Conservation (phyloP, 768 basidiomycete species). For the Heimioporus sp. region DNA sequence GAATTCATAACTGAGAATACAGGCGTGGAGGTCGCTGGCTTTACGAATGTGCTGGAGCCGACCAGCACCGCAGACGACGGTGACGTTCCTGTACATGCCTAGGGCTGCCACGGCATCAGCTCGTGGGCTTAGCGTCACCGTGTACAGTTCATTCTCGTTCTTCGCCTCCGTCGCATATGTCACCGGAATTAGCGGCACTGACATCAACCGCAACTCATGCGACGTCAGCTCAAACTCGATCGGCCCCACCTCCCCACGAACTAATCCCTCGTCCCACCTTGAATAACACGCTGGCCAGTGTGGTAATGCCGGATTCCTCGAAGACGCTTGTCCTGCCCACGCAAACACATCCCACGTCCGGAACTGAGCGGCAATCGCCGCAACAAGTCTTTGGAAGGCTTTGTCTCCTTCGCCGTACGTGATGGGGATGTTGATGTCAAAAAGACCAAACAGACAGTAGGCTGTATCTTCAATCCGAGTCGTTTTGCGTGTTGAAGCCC, state of each 20-base stretch:
- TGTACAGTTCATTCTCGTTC: not conserved
- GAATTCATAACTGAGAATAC: constrained; percentile 23
- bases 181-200: constrained; percentile 23
- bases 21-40: constrained; percentile 16
- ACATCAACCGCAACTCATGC: constrained; percentile 14
- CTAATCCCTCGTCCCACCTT: constrained; percentile 13
- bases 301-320: constrained; percentile 17
- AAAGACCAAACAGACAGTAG: constrained; percentile 28
- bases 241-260: constrained; percentile 8
- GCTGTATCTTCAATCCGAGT: constrained; percentile 28
- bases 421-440: constrained; percentile 21
- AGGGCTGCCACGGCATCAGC: not conserved
- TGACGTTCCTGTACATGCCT: constrained; percentile 11
- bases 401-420: constrained; percentile 31
- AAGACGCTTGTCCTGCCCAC: constrained; percentile 22
- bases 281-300: constrained; percentile 22
- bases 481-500: constrained; percentile 30
- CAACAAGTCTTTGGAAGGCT: constrained; percentile 28
- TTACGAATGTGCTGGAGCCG: constrained; percentile 12
- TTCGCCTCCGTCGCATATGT: not conserved
- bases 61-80: constrained; percentile 13
- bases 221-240: constrained; percentile 11
- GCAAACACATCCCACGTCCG: constrained; percentile 25
- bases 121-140: constrained; percentile 12
- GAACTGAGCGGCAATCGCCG: constrained; percentile 10